Conservation (phyloP, 441 rosid genomes). For the Jatropha multifida region DNA sequence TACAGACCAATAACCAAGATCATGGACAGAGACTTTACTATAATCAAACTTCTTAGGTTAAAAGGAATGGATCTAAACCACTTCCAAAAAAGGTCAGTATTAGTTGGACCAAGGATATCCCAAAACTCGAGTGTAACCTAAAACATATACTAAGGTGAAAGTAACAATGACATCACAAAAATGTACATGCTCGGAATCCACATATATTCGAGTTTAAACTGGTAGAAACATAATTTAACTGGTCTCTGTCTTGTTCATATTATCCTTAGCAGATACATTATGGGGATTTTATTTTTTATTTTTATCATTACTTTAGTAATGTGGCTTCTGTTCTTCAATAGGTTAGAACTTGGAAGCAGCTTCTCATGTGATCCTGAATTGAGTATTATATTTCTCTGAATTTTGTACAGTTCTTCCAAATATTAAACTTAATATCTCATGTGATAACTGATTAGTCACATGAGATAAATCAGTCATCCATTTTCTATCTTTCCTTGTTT, state of each 20-base stretch:
- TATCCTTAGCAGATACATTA: slow-evolving; percentile 16
- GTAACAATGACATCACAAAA: no score
- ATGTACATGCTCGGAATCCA: no score
- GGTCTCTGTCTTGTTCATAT: neutral
- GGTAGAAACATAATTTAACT: no score
- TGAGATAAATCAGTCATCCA: slow-evolving; percentile 44
- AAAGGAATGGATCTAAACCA: no score
- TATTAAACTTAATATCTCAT: slow-evolving; percentile 41
- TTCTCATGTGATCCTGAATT: slow-evolving; percentile 53
- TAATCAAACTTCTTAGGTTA: no score
- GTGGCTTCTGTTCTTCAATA: slow-evolving; percentile 25
- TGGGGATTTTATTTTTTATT: slow-evolving; percentile 13
- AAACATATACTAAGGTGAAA: no score
- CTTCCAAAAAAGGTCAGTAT: no score
- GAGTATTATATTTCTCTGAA: slow-evolving; percentile 38
- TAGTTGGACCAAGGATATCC: no score
- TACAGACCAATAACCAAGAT: no score
- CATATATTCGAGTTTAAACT: no score
- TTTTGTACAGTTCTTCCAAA: slow-evolving; percentile 35
- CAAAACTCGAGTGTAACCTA: no score
- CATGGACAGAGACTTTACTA: no score
- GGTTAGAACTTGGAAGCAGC: slow-evolving; percentile 42
- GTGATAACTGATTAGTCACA: slow-evolving; percentile 46
- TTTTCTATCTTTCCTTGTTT: slow-evolving; percentile 28
- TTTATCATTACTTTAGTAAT: slow-evolving; percentile 1